Conservation (phyloP, 2,329 filamentous ascomycete genomes). For the Zymoseptoria ardabiliae region DNA sequence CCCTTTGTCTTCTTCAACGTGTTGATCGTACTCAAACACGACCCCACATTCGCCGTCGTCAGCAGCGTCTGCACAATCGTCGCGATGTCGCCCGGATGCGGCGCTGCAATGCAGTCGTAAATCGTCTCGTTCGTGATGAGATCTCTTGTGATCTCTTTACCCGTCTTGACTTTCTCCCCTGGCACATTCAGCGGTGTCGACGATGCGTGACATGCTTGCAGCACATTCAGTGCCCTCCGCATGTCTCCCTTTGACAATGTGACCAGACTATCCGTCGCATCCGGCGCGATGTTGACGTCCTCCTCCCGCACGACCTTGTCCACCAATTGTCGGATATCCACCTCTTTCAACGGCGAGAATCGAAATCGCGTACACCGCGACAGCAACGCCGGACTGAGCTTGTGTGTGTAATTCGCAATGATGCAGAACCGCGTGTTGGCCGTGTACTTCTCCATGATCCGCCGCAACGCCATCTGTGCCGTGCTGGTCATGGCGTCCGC, state of each 20-base stretch:
- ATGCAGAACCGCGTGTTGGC: conserved; percentile 96
- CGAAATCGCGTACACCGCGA: conserved; percentile 92
- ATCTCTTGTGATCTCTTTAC: conserved; percentile 63
- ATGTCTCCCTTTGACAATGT: conserved; percentile 90
- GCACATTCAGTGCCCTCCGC: conserved; percentile 85
- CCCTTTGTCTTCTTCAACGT: conserved; percentile 79
- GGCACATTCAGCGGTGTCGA: conserved; percentile 55
- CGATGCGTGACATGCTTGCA: conserved; percentile 93
- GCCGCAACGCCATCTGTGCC: conserved; percentile 90
- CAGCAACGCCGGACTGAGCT: conserved; percentile 84
- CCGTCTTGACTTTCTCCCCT: conserved; percentile 39
- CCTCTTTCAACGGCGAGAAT: conserved; percentile 87
- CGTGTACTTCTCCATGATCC: conserved; percentile 99
- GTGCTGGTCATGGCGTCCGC: conserved; percentile 99
- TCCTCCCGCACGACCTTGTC: conserved; percentile 88
- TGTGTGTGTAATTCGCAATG: conserved; percentile 98
- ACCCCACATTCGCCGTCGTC: conserved; percentile 77
- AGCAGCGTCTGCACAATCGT: conserved; percentile 79
- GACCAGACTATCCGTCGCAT: conserved; percentile 77
- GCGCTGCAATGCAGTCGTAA: conserved; percentile 94
- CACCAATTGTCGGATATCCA: conserved; percentile 75
- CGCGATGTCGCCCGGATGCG: conserved; percentile 79
- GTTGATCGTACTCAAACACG: conserved; percentile 81
- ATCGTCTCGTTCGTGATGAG: conserved; percentile 87
- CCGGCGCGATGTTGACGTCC: conserved; percentile 69